These are phyloP conservation scores for Poa annua DNA, from an alignment of 176 grass and related monocot species.

Conservation along the genomic window DNA sequence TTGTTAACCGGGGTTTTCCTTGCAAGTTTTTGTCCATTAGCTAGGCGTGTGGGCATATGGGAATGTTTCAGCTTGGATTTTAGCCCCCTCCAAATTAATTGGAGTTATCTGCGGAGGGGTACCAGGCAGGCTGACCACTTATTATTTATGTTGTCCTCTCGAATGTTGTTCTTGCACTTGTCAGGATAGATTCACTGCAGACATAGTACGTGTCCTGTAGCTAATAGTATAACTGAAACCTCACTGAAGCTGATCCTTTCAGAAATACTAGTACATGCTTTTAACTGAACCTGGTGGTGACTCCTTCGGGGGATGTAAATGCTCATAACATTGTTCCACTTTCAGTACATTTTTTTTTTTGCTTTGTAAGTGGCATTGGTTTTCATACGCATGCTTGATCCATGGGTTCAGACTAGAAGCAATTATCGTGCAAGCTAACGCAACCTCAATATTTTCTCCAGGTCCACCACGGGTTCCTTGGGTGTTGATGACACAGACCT, in stretches of 20 bases:
- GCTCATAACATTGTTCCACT: background rate
- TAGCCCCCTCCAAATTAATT: background rate
- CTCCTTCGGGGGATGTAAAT: background rate
- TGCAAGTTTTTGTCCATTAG: background rate
- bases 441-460: constrained; percentile 38
- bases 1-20: background rate
- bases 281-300: background rate
- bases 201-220: background rate
- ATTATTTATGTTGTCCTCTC: background rate
- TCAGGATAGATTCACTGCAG: background rate
- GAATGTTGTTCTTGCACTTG: background rate
- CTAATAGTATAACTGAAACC: background rate
- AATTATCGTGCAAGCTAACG: constrained; percentile 25
- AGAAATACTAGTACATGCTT: no score
- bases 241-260: background rate
- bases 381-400: background rate
- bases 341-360: background rate
- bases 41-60: no score
- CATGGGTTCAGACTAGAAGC: background rate
- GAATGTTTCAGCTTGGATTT: background rate
- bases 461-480: constrained; percentile 57
- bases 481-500: constrained; percentile 65
- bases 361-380: no score
- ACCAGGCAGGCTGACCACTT: background rate
- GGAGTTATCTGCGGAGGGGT: background rate